Percentiles rank a stretch among this genome's conserved stretches.
These are phyloP conservation scores for Fusarium hostae DNA, from an alignment of 2,329 filamentous ascomycete genomes.

Conservation along the genomic window DNA sequence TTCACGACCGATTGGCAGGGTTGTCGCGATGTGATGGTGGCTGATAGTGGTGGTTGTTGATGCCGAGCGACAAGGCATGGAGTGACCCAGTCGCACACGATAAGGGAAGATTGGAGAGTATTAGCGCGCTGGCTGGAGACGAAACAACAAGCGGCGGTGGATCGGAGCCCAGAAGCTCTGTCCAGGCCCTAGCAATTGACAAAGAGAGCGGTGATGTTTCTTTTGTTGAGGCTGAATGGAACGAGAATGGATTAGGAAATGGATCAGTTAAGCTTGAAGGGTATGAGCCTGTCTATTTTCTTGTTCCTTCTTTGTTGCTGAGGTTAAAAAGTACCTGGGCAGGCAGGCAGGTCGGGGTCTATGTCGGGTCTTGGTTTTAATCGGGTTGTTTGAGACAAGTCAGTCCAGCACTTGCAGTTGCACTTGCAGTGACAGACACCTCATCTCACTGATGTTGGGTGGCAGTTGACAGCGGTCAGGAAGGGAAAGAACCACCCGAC, in stretches of 20 bases:
- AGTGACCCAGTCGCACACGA: constrained; percentile 27
- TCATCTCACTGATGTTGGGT: neutral
- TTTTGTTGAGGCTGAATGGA: neutral
- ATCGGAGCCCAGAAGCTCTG: constrained; percentile 42
- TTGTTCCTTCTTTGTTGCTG: constrained; percentile 6
- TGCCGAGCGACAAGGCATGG: constrained; percentile 33
- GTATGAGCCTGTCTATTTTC: neutral
- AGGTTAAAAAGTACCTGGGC: neutral
- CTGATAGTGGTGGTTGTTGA: constrained; percentile 28
- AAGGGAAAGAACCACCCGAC: neutral
- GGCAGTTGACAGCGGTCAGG: constrained; percentile 6
- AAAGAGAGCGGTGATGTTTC: constrained; percentile 10
- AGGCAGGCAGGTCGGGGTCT: neutral
- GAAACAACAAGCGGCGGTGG: constrained; percentile 32
- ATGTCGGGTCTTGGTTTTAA: neutral
- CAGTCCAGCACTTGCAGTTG: neutral
- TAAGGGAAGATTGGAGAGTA: constrained; percentile 22
- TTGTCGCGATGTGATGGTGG: constrained; percentile 32
- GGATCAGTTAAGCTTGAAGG: neutral
- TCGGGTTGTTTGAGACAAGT: neutral
- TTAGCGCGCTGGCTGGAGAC: constrained; percentile 24
- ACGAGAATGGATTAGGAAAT: neutral
- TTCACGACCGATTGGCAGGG: constrained; percentile 19
- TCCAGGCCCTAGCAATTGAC: constrained; percentile 26
- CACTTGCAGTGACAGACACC: neutral